These are phyloP conservation scores for Salvia sclarea DNA, from an alignment of 305 asterid genomes.

Conservation along the genomic window DNA sequence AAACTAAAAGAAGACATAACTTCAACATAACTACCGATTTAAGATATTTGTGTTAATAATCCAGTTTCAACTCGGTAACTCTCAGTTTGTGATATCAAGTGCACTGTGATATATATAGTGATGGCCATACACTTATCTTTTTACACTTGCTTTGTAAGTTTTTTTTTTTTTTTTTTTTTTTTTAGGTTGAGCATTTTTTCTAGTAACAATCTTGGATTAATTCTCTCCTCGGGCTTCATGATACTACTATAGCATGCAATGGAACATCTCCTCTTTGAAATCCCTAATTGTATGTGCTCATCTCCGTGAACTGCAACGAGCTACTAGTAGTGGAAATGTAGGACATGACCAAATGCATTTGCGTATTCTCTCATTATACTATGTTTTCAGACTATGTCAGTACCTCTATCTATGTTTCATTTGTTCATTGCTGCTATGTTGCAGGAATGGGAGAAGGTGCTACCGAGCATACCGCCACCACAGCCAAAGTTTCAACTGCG, in stretches of 20 bases:
- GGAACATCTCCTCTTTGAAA: too few relatives aligned
- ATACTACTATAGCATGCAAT: too few relatives aligned
- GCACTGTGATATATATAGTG: not conserved
- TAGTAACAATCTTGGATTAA: too few relatives aligned
- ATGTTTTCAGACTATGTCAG: not conserved
- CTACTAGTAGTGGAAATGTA: not conserved
- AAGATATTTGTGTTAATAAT: not conserved
- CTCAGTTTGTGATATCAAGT: not conserved
- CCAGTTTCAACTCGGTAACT: not conserved
- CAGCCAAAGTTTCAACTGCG: slow-evolving; percentile 83
- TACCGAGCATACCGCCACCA: slow-evolving; percentile 58
- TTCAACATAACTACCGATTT: not conserved
- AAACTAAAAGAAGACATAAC: not conserved
- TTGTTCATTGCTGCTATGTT: slow-evolving; percentile 2
- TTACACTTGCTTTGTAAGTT: not conserved
- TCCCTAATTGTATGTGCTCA: not conserved
- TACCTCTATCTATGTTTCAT: not conserved
- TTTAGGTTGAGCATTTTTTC: too few relatives aligned
- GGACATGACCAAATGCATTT: not conserved
- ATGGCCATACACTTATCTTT: not conserved
- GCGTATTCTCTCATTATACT: not conserved
- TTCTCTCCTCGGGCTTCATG: too few relatives aligned
- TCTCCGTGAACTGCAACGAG: not conserved
- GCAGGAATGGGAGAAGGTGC: slow-evolving; percentile 75
- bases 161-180: too few relatives aligned